Conservation (phyloP, 331 rosid genomes). For the Cucumis variabilis region DNA sequence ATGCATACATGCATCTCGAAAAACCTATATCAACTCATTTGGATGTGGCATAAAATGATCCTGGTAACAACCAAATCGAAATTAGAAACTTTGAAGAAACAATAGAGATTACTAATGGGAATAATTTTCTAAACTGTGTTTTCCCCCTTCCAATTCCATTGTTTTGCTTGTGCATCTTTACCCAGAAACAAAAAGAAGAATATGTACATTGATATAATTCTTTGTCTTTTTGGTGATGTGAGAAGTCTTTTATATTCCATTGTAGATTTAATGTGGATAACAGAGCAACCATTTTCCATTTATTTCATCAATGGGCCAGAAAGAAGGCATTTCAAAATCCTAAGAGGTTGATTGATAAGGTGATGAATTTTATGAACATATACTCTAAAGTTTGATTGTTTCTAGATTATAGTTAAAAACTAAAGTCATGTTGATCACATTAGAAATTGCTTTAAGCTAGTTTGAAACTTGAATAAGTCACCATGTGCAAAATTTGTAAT, state of each 20-base stretch:
- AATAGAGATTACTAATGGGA: slow-evolving; percentile 53
- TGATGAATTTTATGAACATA: slow-evolving; percentile 33
- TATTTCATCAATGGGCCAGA: slow-evolving; percentile 95
- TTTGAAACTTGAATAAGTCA: slow-evolving; percentile 5
- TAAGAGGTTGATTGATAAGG: slow-evolving; percentile 94
- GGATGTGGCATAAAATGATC: slow-evolving; percentile 49
- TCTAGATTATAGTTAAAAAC: neutral
- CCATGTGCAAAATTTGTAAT: neutral
- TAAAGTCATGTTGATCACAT: neutral
- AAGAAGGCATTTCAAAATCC: slow-evolving; percentile 96
- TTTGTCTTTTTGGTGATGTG: slow-evolving; percentile 24
- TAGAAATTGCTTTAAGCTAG: slow-evolving; percentile 12
- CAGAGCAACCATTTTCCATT: slow-evolving; percentile 75
- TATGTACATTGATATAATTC: slow-evolving; percentile 19
- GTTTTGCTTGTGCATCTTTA: neutral
- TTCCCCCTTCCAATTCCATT: slow-evolving; percentile 32
- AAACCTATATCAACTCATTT: slow-evolving; percentile 42
- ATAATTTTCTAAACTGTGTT: slow-evolving; percentile 76
- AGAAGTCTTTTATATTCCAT: slow-evolving; percentile 33
- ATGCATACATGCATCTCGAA: slow-evolving; percentile 30
- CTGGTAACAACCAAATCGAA: slow-evolving; percentile 35
- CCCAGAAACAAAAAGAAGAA: neutral
- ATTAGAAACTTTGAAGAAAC: slow-evolving; percentile 54
- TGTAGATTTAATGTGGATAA: slow-evolving; percentile 80
- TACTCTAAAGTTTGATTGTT: neutral